Conservation (phyloP, 2,329 filamentous ascomycete genomes). For the Thielaviopsis ethacetica region DNA sequence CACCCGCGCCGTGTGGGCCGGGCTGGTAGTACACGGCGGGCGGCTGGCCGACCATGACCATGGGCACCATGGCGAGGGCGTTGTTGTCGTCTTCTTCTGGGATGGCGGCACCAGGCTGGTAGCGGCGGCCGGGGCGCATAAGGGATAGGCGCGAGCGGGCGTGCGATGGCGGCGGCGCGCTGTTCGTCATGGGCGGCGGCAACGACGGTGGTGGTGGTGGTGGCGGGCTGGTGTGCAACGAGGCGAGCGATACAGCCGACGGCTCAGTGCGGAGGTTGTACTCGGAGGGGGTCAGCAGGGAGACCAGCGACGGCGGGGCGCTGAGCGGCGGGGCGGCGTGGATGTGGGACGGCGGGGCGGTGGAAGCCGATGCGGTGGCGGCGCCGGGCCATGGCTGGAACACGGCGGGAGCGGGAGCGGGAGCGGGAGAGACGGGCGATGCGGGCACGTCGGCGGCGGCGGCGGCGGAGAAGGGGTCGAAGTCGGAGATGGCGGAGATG, state of each 20-base stretch:
- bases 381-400: too few species aligned
- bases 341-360: background rate
- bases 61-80: too few species aligned
- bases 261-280: background rate
- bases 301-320: background rate
- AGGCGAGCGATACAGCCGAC: slow-evolving; percentile 1
- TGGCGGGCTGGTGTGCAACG: background rate
- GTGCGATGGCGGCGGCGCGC: too few species aligned
- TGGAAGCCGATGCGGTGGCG: too few species aligned
- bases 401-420: too few species aligned
- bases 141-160: background rate
- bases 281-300: slow-evolving; percentile 4
- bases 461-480: background rate
- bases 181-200: too few species aligned
- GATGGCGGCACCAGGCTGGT: background rate
- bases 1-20: too few species aligned
- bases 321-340: background rate
- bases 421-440: background rate
- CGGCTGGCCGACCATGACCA: background rate
- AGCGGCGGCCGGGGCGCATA: too few species aligned
- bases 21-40: background rate
- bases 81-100: slow-evolving; percentile 1
- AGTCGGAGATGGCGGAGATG: background rate
- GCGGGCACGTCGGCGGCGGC: background rate
- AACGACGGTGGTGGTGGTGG: too few species aligned